Evolutionary conservation across 768 basidiomycete genomes (phyloP).

Genomic region (Lentinus tigrinus): DNA sequence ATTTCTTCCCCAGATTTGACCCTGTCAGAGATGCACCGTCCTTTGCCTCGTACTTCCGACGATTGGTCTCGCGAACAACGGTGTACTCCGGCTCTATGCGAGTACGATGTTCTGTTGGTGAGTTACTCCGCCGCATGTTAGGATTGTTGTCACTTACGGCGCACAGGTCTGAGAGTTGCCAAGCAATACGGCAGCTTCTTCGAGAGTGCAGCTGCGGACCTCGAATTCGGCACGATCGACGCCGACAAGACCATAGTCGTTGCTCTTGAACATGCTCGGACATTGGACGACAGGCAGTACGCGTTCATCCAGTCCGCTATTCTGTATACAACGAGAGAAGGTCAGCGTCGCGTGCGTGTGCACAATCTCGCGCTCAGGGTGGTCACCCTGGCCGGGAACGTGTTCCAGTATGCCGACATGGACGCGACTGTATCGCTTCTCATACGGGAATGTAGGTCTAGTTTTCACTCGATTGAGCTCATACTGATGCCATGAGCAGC

Average conservation of each 20-base stretch:
- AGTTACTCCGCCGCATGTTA: conserved; percentile 13
- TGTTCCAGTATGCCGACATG: conserved; percentile 90
- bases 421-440: conserved; percentile 77
- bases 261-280: conserved; percentile 67
- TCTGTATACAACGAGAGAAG: conserved; percentile 76
- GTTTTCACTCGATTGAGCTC: background rate
- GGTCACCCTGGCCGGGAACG: conserved; percentile 81
- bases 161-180: conserved; percentile 58
- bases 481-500: conserved; percentile 45
- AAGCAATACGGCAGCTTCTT: conserved; percentile 75
- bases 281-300: conserved; percentile 67
- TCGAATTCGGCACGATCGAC: conserved; percentile 78
- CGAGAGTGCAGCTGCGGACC: conserved; percentile 62
- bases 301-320: conserved; percentile 85
- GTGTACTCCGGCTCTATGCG: conserved; percentile 80
- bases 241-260: conserved; percentile 80
- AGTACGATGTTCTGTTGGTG: conserved; percentile 85
- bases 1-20: conserved; percentile 90
- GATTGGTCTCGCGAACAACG: conserved; percentile 65
- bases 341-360: conserved; percentile 80
- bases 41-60: conserved; percentile 73
- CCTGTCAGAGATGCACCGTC: conserved; percentile 60
- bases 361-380: conserved; percentile 85
- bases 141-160: background rate
- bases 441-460: conserved; percentile 68